A percentile compares a stretch with the other conserved stretches of the same genome.
phyloP scores from a whole-genome alignment of 2,329 filamentous ascomycete species.

The Diplocarpon rosae region DNA sequence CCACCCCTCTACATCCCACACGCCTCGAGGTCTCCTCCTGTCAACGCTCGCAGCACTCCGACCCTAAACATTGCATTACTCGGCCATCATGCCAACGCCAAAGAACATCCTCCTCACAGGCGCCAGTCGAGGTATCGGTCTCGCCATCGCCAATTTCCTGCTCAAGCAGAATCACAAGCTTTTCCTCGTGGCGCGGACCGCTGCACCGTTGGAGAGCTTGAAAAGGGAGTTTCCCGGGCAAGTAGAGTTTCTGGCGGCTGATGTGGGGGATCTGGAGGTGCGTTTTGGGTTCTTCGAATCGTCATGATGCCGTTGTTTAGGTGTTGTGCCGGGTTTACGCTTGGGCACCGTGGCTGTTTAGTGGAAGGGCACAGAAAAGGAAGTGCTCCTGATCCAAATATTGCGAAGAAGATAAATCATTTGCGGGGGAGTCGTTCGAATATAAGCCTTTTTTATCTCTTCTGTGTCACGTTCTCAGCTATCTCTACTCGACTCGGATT shows the following conservation, averaged over 20 bases:
- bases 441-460: background rate
- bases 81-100: constrained; percentile 2
- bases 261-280: constrained; percentile 43
- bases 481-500: background rate
- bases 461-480: background rate
- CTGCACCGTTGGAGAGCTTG: constrained; percentile 37
- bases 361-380: no score
- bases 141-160: constrained; percentile 42
- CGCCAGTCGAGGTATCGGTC: constrained; percentile 51
- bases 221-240: constrained; percentile 40
- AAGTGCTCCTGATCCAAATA: no score
- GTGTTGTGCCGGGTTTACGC: background rate
- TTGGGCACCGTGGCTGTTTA: background rate
- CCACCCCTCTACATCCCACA: background rate
- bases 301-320: background rate
- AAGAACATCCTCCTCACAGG: constrained; percentile 63
- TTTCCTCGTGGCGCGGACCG: constrained; percentile 45
- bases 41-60: no score
- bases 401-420: no score
- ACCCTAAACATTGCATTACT: background rate
- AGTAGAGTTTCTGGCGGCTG: constrained; percentile 45
- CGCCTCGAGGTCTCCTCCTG: no score
- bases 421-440: background rate
- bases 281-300: constrained; percentile 8
- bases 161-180: constrained; percentile 45